Evolutionary conservation across 768 basidiomycete genomes (phyloP).

Genomic region (Leccinum pellstonianum): DNA sequence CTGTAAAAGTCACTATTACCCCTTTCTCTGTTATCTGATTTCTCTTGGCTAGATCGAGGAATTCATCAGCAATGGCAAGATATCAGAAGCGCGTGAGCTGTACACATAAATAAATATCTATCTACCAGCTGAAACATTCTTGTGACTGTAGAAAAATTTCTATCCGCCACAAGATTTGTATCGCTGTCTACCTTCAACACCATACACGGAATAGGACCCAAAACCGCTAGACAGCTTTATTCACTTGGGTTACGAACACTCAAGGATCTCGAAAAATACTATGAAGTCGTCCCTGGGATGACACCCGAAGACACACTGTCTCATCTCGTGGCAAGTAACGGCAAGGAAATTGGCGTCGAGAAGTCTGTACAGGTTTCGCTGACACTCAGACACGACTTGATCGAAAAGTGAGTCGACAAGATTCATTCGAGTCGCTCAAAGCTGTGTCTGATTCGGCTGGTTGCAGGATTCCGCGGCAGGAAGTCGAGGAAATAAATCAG

Average conservation of each 20-base stretch:
- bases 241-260: constrained; percentile 64
- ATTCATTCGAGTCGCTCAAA: not conserved
- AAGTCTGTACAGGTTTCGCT: constrained; percentile 57
- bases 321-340: constrained; percentile 20
- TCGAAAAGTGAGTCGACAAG: constrained; percentile 37
- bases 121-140: not conserved
- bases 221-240: constrained; percentile 65
- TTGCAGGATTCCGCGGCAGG: constrained; percentile 65
- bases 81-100: constrained; percentile 53
- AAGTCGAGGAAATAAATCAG: constrained; percentile 76
- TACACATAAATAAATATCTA: constrained; percentile 17
- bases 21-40: not conserved
- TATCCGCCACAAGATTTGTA: constrained; percentile 50
- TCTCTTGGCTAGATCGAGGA: constrained; percentile 53
- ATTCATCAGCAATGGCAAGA: constrained; percentile 51
- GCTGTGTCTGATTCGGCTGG: not conserved
- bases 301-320: constrained; percentile 23
- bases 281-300: constrained; percentile 42
- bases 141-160: constrained; percentile 43
- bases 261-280: constrained; percentile 66
- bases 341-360: constrained; percentile 31
- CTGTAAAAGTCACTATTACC: not conserved
- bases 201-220: constrained; percentile 73
- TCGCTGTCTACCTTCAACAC: constrained; percentile 57
- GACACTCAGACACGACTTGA: constrained; percentile 57